Base-by-base conservation (phyloP, 2,329 filamentous ascomycete genomes). In the Immersiporthe knoxdaviesiana region DNA sequence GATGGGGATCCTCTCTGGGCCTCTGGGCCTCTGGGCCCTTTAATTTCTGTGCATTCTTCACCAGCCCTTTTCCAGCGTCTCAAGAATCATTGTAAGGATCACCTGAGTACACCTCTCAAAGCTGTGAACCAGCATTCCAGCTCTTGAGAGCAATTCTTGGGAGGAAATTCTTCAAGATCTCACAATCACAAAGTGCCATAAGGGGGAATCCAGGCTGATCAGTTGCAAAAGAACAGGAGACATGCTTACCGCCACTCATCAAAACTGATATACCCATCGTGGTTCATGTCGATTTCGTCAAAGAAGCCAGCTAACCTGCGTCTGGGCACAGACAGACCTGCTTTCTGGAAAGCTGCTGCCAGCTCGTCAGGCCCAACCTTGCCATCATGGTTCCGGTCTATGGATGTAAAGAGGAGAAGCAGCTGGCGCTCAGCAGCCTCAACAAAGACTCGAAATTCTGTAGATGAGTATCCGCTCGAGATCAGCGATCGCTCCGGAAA, bases 231-330 rank as follows among this genome's bases (percentile, higher is more conserved):
- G 27, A 67, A 67, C 68, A 65, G 41, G 62, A 71, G 32, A 50
- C 65, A n/a, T 69, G 84, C 91, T 81, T 89, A 97, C 95, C 95
- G 91, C 96, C 96, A 98, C 85, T 99, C 96, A 73, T 93, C 90
- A 80, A 97, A 98, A 72, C 87, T 94, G 74, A 98, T 97, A 72
- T 83, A 89, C 62, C 94, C 94, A 78, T 99, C 94, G 74, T 91
- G 88, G 81, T 99, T 95, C 77, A 88, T 86, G 79, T 99, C 96
- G 75, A 99, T 91, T 78, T 97, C 91, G 72, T 87, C 83, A 78
- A 99, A 97, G 82, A 99, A 98, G 72, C 90, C 87, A 72, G 93
- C 88, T 60, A 99, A 83, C 76, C 93, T 92, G 67, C 90, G 87
- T 74, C 85, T 89, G 30, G 94, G 91, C 16, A 98, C 91, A 11